Conservation (phyloP, 192 early-diverging fungal genomes). For the Phlyctochytrium bullatum region DNA sequence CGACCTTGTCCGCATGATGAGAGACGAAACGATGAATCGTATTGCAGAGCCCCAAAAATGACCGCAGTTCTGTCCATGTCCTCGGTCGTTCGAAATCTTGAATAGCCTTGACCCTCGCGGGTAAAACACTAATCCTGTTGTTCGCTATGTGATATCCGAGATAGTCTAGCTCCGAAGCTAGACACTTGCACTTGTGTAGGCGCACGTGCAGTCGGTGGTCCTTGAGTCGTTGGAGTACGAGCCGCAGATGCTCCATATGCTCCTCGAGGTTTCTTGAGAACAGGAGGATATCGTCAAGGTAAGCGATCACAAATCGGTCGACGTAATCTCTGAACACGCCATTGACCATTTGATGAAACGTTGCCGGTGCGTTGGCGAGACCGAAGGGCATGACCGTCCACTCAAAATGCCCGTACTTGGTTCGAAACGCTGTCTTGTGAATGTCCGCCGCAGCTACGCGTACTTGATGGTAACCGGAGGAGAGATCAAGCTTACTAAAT, state of each 20-base stretch:
- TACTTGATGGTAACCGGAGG: constrained; percentile 2
- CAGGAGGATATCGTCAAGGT: constrained; percentile 45
- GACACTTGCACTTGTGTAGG: background rate
- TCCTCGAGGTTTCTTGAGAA: constrained; percentile 21
- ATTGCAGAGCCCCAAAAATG: constrained; percentile 20
- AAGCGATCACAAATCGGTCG: constrained; percentile 15
- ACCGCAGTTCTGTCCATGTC: constrained; percentile 10
- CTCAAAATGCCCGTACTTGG: constrained; percentile 9
- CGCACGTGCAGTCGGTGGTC: background rate
- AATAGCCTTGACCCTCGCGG: background rate
- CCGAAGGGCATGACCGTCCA: constrained; percentile 12
- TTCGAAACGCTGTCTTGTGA: constrained; percentile 16
- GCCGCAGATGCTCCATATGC: constrained; percentile 21
- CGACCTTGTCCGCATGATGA: constrained; percentile 2
- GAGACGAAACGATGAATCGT: constrained; percentile 14
- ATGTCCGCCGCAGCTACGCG: background rate
- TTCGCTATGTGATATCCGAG: background rate
- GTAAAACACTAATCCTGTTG: background rate
- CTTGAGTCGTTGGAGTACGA: background rate
- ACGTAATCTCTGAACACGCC: constrained; percentile 26
- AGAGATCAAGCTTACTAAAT: constrained; percentile 25
- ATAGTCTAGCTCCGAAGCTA: background rate
- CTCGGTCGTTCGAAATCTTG: background rate
- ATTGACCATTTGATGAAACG: constrained; percentile 52
- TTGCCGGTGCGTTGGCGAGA: constrained; percentile 48